Conservation (phyloP, 768 basidiomycete species). For the Gymnopilus junonius region DNA sequence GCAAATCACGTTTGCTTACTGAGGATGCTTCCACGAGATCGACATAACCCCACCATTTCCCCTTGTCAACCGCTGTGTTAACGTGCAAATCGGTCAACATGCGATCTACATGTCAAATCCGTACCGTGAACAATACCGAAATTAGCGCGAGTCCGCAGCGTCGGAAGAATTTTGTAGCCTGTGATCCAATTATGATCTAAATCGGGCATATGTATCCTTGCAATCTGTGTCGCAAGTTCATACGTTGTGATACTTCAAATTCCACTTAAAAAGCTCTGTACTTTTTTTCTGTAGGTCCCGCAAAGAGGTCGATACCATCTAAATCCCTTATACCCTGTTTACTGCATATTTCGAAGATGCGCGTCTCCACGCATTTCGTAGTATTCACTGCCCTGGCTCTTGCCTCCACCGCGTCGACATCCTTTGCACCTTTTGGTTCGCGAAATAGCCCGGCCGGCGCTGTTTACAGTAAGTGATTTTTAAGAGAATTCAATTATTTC, state of each 20-base stretch:
- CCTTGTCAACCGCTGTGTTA: neutral
- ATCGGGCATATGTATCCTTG: neutral
- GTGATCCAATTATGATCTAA: neutral
- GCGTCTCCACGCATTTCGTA: neutral
- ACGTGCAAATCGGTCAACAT: neutral
- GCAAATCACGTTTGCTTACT: neutral
- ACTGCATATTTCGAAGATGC: neutral
- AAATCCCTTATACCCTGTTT: neutral
- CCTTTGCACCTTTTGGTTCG: neutral
- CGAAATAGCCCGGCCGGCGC: neutral
- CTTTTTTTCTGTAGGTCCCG: neutral
- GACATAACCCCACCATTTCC: neutral
- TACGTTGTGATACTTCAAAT: neutral
- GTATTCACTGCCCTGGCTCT: neutral
- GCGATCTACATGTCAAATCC: neutral
- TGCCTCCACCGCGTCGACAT: neutral
- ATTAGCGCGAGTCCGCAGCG: neutral
- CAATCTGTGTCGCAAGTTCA: neutral
- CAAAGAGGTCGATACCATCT: neutral
- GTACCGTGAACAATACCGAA: neutral
- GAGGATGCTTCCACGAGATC: neutral
- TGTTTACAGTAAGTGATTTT: constrained; percentile 4
- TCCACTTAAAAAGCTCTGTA: neutral
- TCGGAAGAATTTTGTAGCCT: neutral
- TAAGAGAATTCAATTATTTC: too few species aligned